Evolutionary conservation across 345 rosid genomes (phyloP), one percentile per base, ranked within the genome.

Genomic region (Eucalyptus cloeziana): DNA sequence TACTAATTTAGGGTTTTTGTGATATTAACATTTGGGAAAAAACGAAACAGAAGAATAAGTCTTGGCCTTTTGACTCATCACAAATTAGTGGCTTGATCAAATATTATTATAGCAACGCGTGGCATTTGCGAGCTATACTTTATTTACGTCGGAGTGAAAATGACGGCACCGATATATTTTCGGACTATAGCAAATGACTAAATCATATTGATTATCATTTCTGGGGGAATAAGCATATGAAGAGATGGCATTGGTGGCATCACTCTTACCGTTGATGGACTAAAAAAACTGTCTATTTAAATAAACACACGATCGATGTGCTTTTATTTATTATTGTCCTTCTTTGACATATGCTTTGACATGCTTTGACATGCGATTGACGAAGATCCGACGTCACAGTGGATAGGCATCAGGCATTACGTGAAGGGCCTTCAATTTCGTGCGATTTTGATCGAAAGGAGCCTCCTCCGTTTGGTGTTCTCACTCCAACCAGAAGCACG

Each of bases 1-100:
- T 24, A 4, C 0, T 22, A 22, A 24, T 56, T 0, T 24, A 10
- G 10, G 5, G 0, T 56, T 56, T 22, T 9, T 1, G 1, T 56
- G 2, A 56, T 56, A 24, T 56, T 22, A 24, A 24, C 30, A 71
- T 33, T 19, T 37, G 25, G 14, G 45, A 19, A 17, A 67, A 7
- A 67, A 6, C 3, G n/a, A 24, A n/a, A 25, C 6, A 25, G 7
- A 25, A 24, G 14, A 25, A 2, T 16, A 31, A 71, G 13, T 17
- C 37, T 19, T 71, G 25, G 25, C 45, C 1, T 37, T 71, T 71
- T 71, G 2, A 19, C 3, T 19, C 4, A 71, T 33, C 22, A 33
- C 5, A 12, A 24, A 33, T 19, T 10, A 5, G 13, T 71, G 25
- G 25, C 81, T 71, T 37, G 81, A 33, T 71, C 7, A 43, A 37